These are phyloP conservation scores for Xylaria digitata DNA, from an alignment of 2,329 filamentous ascomycete genomes.

Conservation along the genomic window DNA sequence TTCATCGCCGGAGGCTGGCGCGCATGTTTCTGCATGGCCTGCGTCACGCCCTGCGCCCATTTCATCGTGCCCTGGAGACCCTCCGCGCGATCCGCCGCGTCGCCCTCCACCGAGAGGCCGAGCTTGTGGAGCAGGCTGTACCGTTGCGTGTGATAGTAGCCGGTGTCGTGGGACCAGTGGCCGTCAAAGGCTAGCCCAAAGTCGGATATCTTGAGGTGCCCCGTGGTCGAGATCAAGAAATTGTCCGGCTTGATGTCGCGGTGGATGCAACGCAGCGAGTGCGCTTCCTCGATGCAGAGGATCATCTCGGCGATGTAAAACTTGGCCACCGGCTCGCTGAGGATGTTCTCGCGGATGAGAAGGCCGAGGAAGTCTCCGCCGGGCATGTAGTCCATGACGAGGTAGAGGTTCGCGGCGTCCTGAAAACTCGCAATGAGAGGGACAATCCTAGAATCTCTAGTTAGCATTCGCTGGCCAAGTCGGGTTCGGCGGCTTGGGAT, in stretches of 20 bases:
- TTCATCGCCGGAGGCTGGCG: slow-evolving; percentile 49
- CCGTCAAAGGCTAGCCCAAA: slow-evolving; percentile 96
- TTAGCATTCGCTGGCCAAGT: slow-evolving; percentile 16
- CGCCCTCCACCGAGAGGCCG: slow-evolving; percentile 78
- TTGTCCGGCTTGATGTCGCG: slow-evolving; percentile 98
- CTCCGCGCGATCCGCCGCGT: slow-evolving; percentile 70
- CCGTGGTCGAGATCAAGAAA: slow-evolving; percentile 87
- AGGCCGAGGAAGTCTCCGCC: slow-evolving; percentile 93
- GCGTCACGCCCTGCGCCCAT: slow-evolving; percentile 55
- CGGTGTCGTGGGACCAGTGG: slow-evolving; percentile 91
- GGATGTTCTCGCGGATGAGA: slow-evolving; percentile 83
- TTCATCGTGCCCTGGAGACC: slow-evolving; percentile 52
- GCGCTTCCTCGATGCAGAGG: slow-evolving; percentile 90
- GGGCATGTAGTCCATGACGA: slow-evolving; percentile 99
- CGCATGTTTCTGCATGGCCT: slow-evolving; percentile 56
- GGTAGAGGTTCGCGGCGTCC: slow-evolving; percentile 83
- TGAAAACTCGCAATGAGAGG: slow-evolving; percentile 90
- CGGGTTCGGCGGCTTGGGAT: slow-evolving; percentile 10
- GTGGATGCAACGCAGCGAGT: slow-evolving; percentile 90
- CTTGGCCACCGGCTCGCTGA: slow-evolving; percentile 80
- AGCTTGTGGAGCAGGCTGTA: slow-evolving; percentile 82
- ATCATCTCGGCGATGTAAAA: slow-evolving; percentile 98
- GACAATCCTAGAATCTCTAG: slow-evolving; percentile 71
- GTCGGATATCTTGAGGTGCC: slow-evolving; percentile 94
- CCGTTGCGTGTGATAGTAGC: slow-evolving; percentile 86